Evolutionary conservation across 371 early-diverging fungal genomes (phyloP), one percentile per base, ranked within the genome.

Genomic region (Syncephalastrum monosporum): DNA sequence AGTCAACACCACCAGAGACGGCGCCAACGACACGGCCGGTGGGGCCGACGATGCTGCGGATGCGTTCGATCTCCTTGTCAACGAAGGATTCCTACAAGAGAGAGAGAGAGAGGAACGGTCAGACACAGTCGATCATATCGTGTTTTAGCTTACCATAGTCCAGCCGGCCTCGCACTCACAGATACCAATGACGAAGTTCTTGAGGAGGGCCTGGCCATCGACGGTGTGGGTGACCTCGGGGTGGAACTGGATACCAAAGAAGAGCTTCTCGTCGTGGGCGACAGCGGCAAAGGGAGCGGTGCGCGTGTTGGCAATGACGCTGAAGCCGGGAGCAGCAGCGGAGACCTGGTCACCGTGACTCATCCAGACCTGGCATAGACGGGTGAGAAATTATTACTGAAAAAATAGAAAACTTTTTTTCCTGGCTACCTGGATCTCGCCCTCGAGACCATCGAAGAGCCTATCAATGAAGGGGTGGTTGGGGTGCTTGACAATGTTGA

Each of bases 221-320:
- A 86, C 82, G 55, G 95, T 93, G 83, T 98, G 98, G 29, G 96
- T 93, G 50, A 98, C 94, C 74, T 98, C 98, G 48, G 98, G 98
- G 75, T 98, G 98, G 89, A 96, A 93, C 81, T 98, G 98, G 56
- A 96, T 91, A 56, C 96, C 98, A 70, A 86, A 98, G 65, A 94
- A 84, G 7, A 81, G 82, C 67, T 87, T 87, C 56, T 84, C 82
- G 49, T 77, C 77, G 63, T 91, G 89, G 54, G 85, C 90, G 53
- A 96, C 87, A 41, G 95, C 98, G 42, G 95, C 91, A 58, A 85
- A 95, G 49, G 90, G 94, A 47, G 96, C 89, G 42, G 93, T 95
- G 58, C 74, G 67, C 57, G 98, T 96, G 56, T 82, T 76, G 53
- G 94, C 96, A 66, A 94, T 88, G 42, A 91, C 83, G 38, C 72